These are phyloP conservation scores for Aspergillus spinulosporus DNA, from an alignment of 2,329 filamentous ascomycete species.

Conservation along the genomic window DNA sequence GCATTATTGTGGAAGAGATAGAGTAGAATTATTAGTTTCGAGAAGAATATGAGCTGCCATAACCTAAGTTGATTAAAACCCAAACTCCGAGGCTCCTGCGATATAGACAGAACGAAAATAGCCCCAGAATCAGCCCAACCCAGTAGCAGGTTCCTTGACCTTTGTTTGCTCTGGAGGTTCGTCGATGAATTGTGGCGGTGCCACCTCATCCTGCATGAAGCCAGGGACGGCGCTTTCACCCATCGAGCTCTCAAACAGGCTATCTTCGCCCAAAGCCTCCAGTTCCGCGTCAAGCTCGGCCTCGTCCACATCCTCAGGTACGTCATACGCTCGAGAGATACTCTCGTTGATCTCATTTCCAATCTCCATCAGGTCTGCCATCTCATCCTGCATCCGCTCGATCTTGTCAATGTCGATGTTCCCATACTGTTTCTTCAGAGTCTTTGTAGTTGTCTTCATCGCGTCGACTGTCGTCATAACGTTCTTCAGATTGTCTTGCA, in stretches of 20 bases:
- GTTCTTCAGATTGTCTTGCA: constrained; percentile 98
- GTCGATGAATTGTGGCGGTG: constrained; percentile 84
- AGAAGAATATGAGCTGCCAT: background rate
- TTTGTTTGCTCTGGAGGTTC: constrained; percentile 76
- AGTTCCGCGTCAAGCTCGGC: constrained; percentile 93
- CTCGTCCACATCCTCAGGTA: constrained; percentile 97
- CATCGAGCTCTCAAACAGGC: constrained; percentile 75
- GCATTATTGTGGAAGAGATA: background rate
- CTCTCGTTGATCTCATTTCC: constrained; percentile 98
- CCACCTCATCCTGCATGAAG: constrained; percentile 85
- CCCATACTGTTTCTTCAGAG: constrained; percentile 88
- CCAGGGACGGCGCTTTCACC: constrained; percentile 68
- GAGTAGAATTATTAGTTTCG: background rate
- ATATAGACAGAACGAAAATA: constrained; percentile 10
- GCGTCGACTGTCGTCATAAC: constrained; percentile 98
- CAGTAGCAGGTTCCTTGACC: constrained; percentile 76
- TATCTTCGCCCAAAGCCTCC: constrained; percentile 89
- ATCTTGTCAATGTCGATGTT: constrained; percentile 98
- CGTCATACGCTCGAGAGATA: constrained; percentile 84
- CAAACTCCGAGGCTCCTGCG: constrained; percentile 24
- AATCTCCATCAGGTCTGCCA: constrained; percentile 96
- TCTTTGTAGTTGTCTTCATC: constrained; percentile 95
- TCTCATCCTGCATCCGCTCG: constrained; percentile 95
- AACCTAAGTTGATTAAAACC: constrained; percentile 7
- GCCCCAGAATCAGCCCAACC: constrained; percentile 27